These are phyloP conservation scores for Tolypocladium paradoxum DNA, from an alignment of 2,329 filamentous ascomycete genomes.

Conservation along the genomic window DNA sequence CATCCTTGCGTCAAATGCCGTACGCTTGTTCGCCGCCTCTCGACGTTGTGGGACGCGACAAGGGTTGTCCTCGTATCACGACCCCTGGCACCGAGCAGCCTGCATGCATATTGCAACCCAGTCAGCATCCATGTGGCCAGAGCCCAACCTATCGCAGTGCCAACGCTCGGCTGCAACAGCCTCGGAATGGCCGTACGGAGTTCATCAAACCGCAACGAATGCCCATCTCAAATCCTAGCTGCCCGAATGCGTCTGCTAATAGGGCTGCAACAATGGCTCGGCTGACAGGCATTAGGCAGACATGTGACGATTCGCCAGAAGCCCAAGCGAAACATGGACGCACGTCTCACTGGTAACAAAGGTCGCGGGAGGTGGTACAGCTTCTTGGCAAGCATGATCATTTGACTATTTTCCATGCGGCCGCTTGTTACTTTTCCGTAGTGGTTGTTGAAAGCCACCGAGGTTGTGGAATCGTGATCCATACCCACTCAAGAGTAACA, in stretches of 20 bases:
- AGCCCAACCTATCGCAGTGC: conserved; percentile 1
- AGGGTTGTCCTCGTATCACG: neutral
- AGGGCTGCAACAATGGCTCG: neutral
- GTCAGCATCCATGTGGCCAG: neutral
- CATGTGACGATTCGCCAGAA: neutral
- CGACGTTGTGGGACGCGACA: neutral
- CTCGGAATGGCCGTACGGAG: neutral
- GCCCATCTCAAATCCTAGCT: neutral
- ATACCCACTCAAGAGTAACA: too few relatives aligned
- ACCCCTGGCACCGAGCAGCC: neutral
- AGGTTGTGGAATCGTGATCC: neutral
- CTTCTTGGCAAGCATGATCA: neutral
- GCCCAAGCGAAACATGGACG: neutral
- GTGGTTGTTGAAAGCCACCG: neutral
- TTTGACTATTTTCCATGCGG: neutral
- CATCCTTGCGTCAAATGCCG: neutral
- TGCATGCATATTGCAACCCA: conserved; percentile 5
- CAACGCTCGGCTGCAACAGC: neutral
- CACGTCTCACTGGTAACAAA: neutral
- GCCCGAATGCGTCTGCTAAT: neutral
- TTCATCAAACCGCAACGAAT: neutral
- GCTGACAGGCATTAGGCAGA: neutral
- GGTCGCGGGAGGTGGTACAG: too few relatives aligned
- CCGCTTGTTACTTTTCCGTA: neutral
- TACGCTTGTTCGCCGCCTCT: neutral